Conservation (phyloP, 2,329 filamentous ascomycete genomes). For the Alternaria sp. region DNA sequence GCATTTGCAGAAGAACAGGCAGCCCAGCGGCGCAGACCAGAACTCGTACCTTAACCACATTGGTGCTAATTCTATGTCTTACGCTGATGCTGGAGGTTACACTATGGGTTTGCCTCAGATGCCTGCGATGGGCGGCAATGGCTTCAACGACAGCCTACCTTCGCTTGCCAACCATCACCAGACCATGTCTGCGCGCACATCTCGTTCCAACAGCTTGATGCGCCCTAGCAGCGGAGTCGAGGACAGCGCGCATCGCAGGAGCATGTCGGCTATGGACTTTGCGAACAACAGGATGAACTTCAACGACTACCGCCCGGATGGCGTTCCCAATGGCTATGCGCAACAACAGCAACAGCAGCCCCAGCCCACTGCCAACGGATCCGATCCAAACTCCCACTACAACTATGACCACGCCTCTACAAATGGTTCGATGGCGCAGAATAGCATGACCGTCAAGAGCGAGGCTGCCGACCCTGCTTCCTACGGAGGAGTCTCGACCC, state of each 20-base stretch:
- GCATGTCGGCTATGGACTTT: conserved; percentile 49
- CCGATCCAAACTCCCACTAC: conserved; percentile 40
- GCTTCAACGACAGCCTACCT: conserved; percentile 50
- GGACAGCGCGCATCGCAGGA: conserved; percentile 45
- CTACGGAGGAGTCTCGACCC: conserved; percentile 46
- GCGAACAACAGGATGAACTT: conserved; percentile 45
- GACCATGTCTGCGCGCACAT: conserved; percentile 59
- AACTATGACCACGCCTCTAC: conserved; percentile 43
- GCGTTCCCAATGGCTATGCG: conserved; percentile 37
- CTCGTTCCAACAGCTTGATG: conserved; percentile 60
- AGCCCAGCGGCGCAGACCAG: conserved; percentile 44
- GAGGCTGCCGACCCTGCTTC: conserved; percentile 41
- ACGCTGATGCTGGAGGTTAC: conserved; percentile 41
- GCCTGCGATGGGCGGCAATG: conserved; percentile 43
- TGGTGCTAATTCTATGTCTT: conserved; percentile 45
- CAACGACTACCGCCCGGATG: conserved; percentile 48
- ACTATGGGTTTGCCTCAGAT: conserved; percentile 48
- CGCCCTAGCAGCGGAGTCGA: conserved; percentile 51
- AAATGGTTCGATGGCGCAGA: conserved; percentile 45
- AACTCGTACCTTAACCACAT: conserved; percentile 50
- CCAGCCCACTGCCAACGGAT: conserved; percentile 21
- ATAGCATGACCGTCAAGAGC: conserved; percentile 47
- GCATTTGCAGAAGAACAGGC: conserved; percentile 76
- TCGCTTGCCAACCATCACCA: conserved; percentile 52
- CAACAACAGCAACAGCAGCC: conserved; percentile 28